Base-by-base conservation (phyloP, 768 basidiomycete species). In the Tubosaeta sp. region DNA sequence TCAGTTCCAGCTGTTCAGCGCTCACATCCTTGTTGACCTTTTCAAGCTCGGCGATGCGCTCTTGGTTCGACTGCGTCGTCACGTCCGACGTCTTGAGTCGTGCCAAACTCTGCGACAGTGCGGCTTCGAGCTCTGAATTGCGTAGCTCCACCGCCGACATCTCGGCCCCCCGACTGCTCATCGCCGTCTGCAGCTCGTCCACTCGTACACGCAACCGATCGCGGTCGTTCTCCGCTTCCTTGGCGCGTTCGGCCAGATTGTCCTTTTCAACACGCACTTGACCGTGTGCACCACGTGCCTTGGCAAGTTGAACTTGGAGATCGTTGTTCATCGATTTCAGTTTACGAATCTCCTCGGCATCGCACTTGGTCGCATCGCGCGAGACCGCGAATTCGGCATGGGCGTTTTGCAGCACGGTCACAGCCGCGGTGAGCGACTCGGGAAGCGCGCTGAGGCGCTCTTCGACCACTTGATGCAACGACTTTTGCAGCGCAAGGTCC, bases 251-350 rank as follows among this genome's bases (percentile, higher is more conserved):
- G 19, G 61, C 69, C 43, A 90, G 65, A 34, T 80, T 71, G 45
- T 91, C 90, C 70, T 91, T 93, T 73, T 93, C 90, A 13, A 88
- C 88, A 14, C 87, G 82, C 6, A 86, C 78, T 62, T 88, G 85
- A 1, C 88, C 88, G 59, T 89, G 84, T 13, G 83, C 82, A 19
- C 83, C 81, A 48, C 88, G 85, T 46, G 90, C 86, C 69, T 88
- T 89, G 12, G 82, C 79, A 11, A 92, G 61, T 60, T 90, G 85
- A 32, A 83, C 72, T 61, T 90, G 88, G 45, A 82, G 74, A 7
- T 91, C 89, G 8, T 78, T 72, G 64, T 88, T 90, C 16, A 74
- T 60, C 1, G 59, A 53, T 53, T 69, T 70, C 38, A 81, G 57
- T 54, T 79, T 81, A 41, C 83, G 81, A 51, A 88, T 73, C 48